These are phyloP conservation scores for Trichophyton verrucosum DNA, from an alignment of 2,329 filamentous ascomycete genomes.

Conservation along the genomic window DNA sequence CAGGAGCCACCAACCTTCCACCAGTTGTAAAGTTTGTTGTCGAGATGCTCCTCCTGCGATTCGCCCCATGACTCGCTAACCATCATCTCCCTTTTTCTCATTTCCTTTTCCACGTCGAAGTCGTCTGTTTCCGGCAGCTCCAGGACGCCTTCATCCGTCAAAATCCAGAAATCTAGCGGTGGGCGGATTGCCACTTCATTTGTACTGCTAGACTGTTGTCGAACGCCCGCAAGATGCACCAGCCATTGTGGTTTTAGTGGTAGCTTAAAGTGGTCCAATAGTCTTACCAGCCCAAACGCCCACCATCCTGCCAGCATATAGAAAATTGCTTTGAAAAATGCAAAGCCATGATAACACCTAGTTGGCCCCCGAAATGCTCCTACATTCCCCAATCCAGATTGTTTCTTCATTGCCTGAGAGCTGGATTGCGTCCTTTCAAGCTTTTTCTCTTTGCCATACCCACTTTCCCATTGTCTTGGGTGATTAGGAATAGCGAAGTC, in stretches of 20 bases:
- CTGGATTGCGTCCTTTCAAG: conserved; percentile 28
- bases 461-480: conserved; percentile 31
- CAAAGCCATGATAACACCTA: conserved; percentile 59
- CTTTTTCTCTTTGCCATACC: conserved; percentile 36
- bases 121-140: conserved; percentile 48
- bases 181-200: conserved; percentile 12
- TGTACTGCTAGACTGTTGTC: conserved; percentile 14
- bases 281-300: conserved; percentile 42
- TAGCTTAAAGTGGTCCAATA: conserved; percentile 50
- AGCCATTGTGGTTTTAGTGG: conserved; percentile 53
- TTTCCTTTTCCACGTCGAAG: conserved; percentile 70
- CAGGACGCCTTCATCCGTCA: conserved; percentile 42
- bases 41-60: conserved; percentile 53
- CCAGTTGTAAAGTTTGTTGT: conserved; percentile 66
- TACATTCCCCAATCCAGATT: conserved; percentile 47
- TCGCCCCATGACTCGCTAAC: conserved; percentile 30
- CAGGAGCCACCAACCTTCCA: conserved; percentile 77
- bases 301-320: conserved; percentile 49
- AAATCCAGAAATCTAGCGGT: conserved; percentile 42
- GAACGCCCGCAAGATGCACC: conserved; percentile 23
- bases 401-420: conserved; percentile 25
- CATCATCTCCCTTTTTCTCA: conserved; percentile 49
- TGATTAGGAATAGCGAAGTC: conserved; percentile 26
- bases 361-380: conserved; percentile 67
- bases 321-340: conserved; percentile 64